Conservation (phyloP, 441 rosid species). For the Eruca vesicaria region DNA sequence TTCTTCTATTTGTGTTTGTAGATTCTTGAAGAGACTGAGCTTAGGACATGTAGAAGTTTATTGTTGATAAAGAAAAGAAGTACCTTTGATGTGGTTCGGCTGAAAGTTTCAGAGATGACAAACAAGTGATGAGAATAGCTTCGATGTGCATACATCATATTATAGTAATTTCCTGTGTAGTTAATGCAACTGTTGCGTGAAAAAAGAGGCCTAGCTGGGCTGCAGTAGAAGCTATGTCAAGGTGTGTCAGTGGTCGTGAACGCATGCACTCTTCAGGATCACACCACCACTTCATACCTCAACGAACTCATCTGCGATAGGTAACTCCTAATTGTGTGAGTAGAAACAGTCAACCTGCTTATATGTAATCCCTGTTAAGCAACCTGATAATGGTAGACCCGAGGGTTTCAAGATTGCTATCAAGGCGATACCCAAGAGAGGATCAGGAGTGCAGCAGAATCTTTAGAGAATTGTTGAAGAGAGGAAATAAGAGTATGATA, state of each 20-base stretch:
- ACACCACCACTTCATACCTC: too few species aligned
- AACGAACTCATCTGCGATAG: constrained; percentile 40
- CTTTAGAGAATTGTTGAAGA: constrained; percentile 80
- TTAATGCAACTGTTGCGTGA: constrained; percentile 59
- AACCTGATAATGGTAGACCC: constrained; percentile 59
- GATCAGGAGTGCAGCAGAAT: constrained; percentile 54
- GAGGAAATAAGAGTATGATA: constrained; percentile 92
- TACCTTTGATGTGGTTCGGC: too few species aligned
- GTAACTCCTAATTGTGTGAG: constrained; percentile 62
- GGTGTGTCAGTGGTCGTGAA: constrained; percentile 33
- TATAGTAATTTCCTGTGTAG: constrained; percentile 29
- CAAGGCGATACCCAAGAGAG: constrained; percentile 61
- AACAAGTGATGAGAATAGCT: too few species aligned
- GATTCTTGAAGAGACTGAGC: too few species aligned
- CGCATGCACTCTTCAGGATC: constrained; percentile 39
- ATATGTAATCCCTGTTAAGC: constrained; percentile 73
- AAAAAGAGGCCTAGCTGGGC: constrained; percentile 40
- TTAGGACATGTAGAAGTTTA: too few species aligned
- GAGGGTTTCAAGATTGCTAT: constrained; percentile 73
- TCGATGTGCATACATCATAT: too few species aligned
- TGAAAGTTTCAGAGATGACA: too few species aligned
- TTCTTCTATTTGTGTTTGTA: too few species aligned
- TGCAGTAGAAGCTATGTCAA: constrained; percentile 35
- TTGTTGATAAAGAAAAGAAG: too few species aligned
- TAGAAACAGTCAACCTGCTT: constrained; percentile 39